phyloP scores from a whole-genome alignment of 345 rosid species.

The Salix koriyanagi region DNA sequence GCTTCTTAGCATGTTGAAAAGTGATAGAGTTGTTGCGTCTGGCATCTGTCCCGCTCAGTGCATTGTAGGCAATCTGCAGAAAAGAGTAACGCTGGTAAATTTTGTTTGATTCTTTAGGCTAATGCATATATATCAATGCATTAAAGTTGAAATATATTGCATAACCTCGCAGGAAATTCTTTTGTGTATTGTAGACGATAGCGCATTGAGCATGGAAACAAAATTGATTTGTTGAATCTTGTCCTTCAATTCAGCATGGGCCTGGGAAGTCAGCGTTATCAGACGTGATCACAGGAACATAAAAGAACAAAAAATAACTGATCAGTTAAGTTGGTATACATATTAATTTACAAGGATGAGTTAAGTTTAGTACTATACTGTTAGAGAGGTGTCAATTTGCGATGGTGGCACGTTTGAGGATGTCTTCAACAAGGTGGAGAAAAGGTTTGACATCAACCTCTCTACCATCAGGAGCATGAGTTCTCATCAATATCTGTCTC shows the following conservation, averaged over 20 bases:
- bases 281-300: background rate
- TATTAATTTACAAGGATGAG: background rate
- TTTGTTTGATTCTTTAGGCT: background rate
- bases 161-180: constrained; percentile 25
- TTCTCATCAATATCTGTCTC: fast-evolving
- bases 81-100: background rate
- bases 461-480: too few relatives aligned
- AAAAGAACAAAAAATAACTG: background rate
- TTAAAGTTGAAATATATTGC: background rate
- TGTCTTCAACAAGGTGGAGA: too few relatives aligned
- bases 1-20: constrained; percentile 52
- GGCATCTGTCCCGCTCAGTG: constrained; percentile 52
- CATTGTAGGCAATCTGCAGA: constrained; percentile 55
- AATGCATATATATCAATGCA: background rate
- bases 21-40: constrained; percentile 48
- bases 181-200: constrained; percentile 20
- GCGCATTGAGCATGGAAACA: constrained; percentile 19
- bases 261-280: background rate
- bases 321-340: background rate
- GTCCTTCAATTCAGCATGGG: constrained; percentile 14
- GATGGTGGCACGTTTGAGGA: too few relatives aligned
- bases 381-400: too few relatives aligned
- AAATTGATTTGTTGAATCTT: constrained; percentile 6
- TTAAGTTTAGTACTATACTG: background rate
- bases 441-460: too few relatives aligned